A percentile compares a stretch with the other conserved stretches of the same genome.
These are phyloP conservation scores for Xylariaceae sp. DNA, from an alignment of 2,329 filamentous ascomycete species.

Conservation along the genomic window DNA sequence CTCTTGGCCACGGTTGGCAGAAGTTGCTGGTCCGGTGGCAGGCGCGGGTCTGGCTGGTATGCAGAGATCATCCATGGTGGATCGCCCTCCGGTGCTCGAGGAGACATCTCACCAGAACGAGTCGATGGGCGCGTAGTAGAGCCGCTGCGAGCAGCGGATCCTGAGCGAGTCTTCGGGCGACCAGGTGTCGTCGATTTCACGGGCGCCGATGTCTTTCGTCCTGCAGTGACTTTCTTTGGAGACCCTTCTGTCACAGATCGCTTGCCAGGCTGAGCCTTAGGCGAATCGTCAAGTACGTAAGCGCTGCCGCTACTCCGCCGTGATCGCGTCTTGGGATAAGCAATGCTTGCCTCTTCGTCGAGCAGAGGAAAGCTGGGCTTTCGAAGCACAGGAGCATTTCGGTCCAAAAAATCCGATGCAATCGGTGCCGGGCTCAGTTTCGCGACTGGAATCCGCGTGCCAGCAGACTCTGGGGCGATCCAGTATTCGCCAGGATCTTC, in stretches of 20 bases:
- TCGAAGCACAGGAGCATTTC: constrained; percentile 66
- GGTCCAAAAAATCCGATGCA: constrained; percentile 67
- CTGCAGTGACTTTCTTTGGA: constrained; percentile 48
- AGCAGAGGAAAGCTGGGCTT: constrained; percentile 52
- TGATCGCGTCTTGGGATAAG: constrained; percentile 61
- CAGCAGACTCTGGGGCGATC: constrained; percentile 48
- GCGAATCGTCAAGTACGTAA: constrained; percentile 52
- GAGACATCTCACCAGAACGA: constrained; percentile 55
- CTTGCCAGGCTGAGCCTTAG: constrained; percentile 33
- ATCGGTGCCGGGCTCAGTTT: constrained; percentile 77
- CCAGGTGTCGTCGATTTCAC: constrained; percentile 41
- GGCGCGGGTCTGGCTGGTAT: constrained; percentile 90
- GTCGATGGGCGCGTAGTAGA: constrained; percentile 60
- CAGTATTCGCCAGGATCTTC: constrained; percentile 55
- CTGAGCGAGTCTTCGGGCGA: constrained; percentile 64
- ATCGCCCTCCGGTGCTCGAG: constrained; percentile 80
- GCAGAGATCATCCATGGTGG: constrained; percentile 93
- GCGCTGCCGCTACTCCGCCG: constrained; percentile 62
- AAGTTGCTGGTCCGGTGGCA: constrained; percentile 93
- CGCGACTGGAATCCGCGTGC: constrained; percentile 83
- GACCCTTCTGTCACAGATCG: constrained; percentile 49
- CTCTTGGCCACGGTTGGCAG: constrained; percentile 89
- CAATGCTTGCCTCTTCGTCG: constrained; percentile 57
- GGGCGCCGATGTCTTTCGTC: constrained; percentile 46
- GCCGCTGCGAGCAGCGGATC: constrained; percentile 46